Base-by-base conservation (phyloP, 805 yeast species). In the Barnettozyma salicaria region DNA sequence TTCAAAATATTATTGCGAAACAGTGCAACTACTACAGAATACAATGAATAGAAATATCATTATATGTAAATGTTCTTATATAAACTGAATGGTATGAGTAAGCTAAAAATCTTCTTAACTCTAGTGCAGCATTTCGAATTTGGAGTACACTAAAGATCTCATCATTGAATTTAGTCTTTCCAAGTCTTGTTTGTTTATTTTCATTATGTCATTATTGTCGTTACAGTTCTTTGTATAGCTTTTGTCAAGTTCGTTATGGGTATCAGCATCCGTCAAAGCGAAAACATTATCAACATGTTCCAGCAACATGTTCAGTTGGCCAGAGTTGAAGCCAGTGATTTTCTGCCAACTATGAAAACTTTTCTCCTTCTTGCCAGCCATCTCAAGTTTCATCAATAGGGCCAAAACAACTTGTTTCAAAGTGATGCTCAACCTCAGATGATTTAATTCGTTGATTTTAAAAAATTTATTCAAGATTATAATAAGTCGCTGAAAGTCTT, bases 121-220 rank as follows among this genome's bases (percentile, higher is more conserved):
- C 28, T 23, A 37, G 12, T 18, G 39, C 35, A 43, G 29, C n/a
- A 49, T 45, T 26, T 49, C 42, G 36, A 49, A 49, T 29, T 45
- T 45, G 7, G 49, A 34, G 31, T 49, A 47, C 17, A 49, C 39
- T 32, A 49, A 30, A 22, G 28, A 27, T 24, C 34, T 49, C 53
- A 49, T 49, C 36, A 42, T 40, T n/a, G 44, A 44, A 32, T 49
- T 49, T 27, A 49, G 39, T 34, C 30, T 42, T 16, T 27, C 36
- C 14, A 49, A 36, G 31, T 49, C 52, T 19, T 39, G 40, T 14
- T 30, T 27, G 5, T 34, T 30, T 18, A 47, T 30, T 16, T 41
- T 36, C 38, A 35, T 29, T 4, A 37, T 18, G 7, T 18, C 24
- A 28, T 23, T 21, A 10, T n/a, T 18, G 7, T 27, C 5, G 17